Conservation (phyloP, 768 basidiomycete genomes). For the Leucocoprinus leucothites region DNA sequence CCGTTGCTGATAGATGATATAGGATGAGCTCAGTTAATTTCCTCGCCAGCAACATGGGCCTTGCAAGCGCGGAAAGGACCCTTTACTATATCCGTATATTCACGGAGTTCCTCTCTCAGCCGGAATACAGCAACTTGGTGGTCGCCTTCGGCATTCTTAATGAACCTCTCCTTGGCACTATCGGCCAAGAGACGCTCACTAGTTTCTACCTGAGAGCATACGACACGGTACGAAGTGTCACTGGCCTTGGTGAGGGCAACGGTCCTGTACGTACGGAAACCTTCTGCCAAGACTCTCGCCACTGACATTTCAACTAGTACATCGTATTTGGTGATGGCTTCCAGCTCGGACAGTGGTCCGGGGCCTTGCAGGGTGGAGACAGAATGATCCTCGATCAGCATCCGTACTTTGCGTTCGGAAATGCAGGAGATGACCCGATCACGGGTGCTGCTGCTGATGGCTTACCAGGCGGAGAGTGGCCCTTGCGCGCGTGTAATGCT, state of each 20-base stretch:
- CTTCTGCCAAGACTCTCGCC: neutral
- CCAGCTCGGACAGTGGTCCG: slow-evolving; percentile 40
- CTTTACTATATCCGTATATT: slow-evolving; percentile 73
- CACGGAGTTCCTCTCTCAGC: slow-evolving; percentile 79
- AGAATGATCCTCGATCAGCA: slow-evolving; percentile 65
- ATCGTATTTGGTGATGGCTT: slow-evolving; percentile 51
- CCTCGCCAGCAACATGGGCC: slow-evolving; percentile 71
- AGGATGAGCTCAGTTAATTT: slow-evolving; percentile 55
- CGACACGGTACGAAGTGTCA: slow-evolving; percentile 62
- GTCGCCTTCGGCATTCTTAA: slow-evolving; percentile 64
- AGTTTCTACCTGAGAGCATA: slow-evolving; percentile 61
- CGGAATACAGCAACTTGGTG: slow-evolving; percentile 47
- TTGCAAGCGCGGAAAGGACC: slow-evolving; percentile 81
- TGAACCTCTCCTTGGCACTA: slow-evolving; percentile 43
- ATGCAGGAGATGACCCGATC: slow-evolving; percentile 32
- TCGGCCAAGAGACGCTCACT: slow-evolving; percentile 52
- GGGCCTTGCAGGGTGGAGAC: slow-evolving; percentile 56
- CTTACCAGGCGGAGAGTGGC: slow-evolving; percentile 42
- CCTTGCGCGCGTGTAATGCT: slow-evolving; percentile 45
- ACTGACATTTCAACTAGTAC: slow-evolving; percentile 30
- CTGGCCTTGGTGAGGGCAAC: slow-evolving; percentile 70
- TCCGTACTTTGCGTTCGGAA: slow-evolving; percentile 62
- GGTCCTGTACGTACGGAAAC: slow-evolving; percentile 34
- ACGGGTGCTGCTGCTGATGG: slow-evolving; percentile 27
- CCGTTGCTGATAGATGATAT: neutral